Base-by-base conservation (phyloP, 2,329 filamentous ascomycete genomes). In the Cladosporium phlei region DNA sequence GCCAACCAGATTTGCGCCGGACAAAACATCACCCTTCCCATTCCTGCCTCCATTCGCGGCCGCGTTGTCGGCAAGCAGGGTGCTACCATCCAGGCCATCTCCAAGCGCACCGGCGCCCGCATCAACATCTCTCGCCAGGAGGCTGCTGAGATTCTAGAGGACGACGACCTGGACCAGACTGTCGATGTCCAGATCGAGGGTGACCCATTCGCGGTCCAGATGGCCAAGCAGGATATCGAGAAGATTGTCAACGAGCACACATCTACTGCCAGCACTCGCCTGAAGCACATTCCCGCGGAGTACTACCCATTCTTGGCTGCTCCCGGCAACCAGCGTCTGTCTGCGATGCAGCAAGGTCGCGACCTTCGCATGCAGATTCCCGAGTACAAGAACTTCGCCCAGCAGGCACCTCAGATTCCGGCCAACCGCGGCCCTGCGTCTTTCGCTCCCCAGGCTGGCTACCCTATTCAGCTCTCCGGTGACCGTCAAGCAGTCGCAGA, bases 281-380 rank as follows among this genome's bases (percentile, higher is more conserved):
- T 98, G 55, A 88, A 84, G 66, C 82, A 83, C 38, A 85, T 98
- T 50, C 90, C 93, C 6, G 80, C 88, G 20, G 89, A 95, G 64
- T 94, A 93, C 68, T 98, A 93, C 69, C 91, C 91, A 43, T 98
- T 98, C 73, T 84, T 98, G 66, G 85, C 88, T 19, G 89, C 89
- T 38, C 80, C 84, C 8, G 79, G 85, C 64, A 87, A 89, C 63
- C 73, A 78, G 37, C 72, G 80, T 40, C 70, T 88, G 46, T 75
- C 79, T 54, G 77, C 78, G 28, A 74, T 95, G 43, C 85, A 91
- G 66, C 71, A 82, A 50, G 79, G 79, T 52, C 85, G 84, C 52
- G 86, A 88, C 52, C 75, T 95, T 27, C 84, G 86, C 63, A 77
- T 98, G 53, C 80, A 86, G 47, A 83, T 98, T 37, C 93, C 93